Conservation (phyloP, 495 filamentous ascomycete species). For the Hypoxylon subgilvum region DNA sequence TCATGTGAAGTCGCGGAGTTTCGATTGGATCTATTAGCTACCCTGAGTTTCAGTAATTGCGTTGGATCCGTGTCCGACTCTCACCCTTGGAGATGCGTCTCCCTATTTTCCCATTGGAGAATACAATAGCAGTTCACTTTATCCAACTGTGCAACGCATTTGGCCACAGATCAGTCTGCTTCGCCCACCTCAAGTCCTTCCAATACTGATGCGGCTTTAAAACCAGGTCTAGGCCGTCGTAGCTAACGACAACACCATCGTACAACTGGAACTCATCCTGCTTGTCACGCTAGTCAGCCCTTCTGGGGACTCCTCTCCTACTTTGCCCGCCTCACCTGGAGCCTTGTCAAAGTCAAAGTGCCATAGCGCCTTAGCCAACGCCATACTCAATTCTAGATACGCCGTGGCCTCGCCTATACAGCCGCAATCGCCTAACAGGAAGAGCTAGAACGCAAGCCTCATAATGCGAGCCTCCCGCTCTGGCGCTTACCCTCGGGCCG, state of each 20-base stretch:
- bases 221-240: conserved; percentile 42
- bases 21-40: too few relatives aligned
- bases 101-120: too few relatives aligned
- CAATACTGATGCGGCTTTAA: conserved; percentile 27
- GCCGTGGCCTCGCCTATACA: conserved; percentile 5
- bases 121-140: too few relatives aligned
- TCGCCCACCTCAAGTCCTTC: not conserved
- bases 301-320: conserved; percentile 4
- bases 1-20: too few relatives aligned
- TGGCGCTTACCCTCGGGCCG: not conserved
- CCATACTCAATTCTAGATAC: conserved; percentile 2
- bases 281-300: conserved; percentile 2
- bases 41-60: too few relatives aligned
- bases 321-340: conserved; percentile 13
- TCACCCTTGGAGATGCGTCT: too few relatives aligned
- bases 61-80: too few relatives aligned
- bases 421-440: not conserved
- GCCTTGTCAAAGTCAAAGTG: conserved; percentile 4
- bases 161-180: not conserved
- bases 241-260: conserved; percentile 12
- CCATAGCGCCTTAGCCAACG: conserved; percentile 2
- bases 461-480: not conserved
- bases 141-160: not conserved
- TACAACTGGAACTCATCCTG: conserved; percentile 26
- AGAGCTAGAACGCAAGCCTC: not conserved